Evolutionary conservation across 2,329 filamentous ascomycete genomes (phyloP).

Genomic region (Fusarium sp.): DNA sequence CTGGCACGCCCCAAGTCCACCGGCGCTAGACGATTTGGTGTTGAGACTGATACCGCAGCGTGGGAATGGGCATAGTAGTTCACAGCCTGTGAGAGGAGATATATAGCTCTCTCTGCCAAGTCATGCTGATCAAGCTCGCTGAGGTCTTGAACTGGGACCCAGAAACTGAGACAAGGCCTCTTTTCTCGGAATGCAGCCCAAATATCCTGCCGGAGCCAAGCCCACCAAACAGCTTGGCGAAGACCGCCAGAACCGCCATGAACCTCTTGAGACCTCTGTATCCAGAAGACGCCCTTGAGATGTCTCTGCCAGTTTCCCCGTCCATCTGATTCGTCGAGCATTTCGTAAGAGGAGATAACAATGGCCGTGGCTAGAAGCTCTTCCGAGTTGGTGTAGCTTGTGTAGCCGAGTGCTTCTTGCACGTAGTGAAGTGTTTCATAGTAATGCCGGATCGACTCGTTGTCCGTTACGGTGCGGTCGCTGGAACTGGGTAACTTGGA

Average conservation of each 20-base stretch:
- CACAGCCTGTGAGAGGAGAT: not conserved
- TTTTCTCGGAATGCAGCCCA: not conserved
- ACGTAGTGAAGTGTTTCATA: not conserved
- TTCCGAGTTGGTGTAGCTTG: not conserved
- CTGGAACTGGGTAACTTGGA: fast-evolving
- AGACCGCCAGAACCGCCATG: not conserved
- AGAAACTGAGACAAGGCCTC: not conserved
- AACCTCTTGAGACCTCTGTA: not conserved
- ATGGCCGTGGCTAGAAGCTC: not conserved
- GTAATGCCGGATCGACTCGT: not conserved
- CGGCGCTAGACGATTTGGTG: not conserved
- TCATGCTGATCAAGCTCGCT: not conserved
- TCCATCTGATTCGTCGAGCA: not conserved
- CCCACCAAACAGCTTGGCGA: not conserved
- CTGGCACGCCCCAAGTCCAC: not conserved
- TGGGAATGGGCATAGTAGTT: not conserved
- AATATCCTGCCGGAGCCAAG: not conserved
- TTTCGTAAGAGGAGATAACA: not conserved
- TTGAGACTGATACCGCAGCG: not conserved
- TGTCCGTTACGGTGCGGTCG: not conserved
- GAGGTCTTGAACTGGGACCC: not conserved
- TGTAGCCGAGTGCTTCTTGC: not conserved
- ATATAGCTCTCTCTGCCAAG: not conserved
- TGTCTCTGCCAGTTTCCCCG: not conserved
- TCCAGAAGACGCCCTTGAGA: not conserved